Evolutionary conservation across 2,329 filamentous ascomycete genomes (phyloP), one percentile per base, ranked within the genome.

Genomic region (Penicillium sp.): DNA sequence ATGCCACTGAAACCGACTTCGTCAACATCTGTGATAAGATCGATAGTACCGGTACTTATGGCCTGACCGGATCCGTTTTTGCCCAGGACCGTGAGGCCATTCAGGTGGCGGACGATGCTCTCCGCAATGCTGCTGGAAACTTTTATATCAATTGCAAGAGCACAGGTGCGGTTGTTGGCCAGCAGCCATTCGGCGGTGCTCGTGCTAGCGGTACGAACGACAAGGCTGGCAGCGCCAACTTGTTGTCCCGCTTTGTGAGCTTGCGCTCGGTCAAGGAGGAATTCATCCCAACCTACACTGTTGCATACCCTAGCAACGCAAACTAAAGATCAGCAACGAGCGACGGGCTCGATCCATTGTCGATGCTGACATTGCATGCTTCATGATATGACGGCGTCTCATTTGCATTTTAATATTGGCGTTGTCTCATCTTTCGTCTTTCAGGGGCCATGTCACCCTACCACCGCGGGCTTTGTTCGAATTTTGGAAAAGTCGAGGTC

Each of bases 261-360:
- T 68, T 78, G 58, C 72, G 82, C 48, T 80, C 78, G 29, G 77
- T 86, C 57, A 86, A 86, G 78, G 85, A 89, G 74, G 85, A 88
- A 71, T 89, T 87, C 56, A 68, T 71, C 46, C 69, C 79, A 3
- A 82, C 79, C 21, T 75, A 75, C 21, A 72, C 75, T 63, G 81
- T 88, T 20, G 63, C 64, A 36, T 89, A 89, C 63, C 81, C 83
- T 14, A 87, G 83, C 68, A 88, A 88, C 64, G 81, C 84, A 7
- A 51, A 51, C 43, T 65, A 88, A 19, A 25, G 10, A 23, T n/a
- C 11, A n/a, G 21, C 11, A 7, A n/a, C 25, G 11, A 27, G 11
- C 33, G 18, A 26, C 20, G 6, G 19, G 16, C 10, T 4, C n/a
- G n/a, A n/a, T 3, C 5, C 19, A 21, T 40, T 25, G 28, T 9